Evolutionary conservation across 495 filamentous ascomycete genomes (phyloP), one percentile per base, ranked within the genome.

Genomic region (Talaromyces nanjingensis): DNA sequence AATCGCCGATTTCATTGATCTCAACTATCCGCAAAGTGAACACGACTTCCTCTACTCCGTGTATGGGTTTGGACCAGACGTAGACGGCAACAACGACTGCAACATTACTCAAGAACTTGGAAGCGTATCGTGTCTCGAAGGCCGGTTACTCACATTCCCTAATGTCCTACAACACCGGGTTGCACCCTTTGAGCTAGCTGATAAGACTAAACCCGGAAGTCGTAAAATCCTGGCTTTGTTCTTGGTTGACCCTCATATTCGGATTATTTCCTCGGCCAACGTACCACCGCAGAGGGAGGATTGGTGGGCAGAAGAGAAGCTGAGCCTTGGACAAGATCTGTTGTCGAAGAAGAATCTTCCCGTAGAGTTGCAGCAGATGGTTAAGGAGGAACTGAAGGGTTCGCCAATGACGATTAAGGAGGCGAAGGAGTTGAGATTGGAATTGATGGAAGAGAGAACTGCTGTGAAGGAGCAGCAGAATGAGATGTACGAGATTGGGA

Each of bases 221-320:
- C 69, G 81, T 8, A 80, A 83, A 60, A 81, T 87, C 63, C 71
- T 87, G 2, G 83, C 80, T 0, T 65, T 87, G 16, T 87, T 80
- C 68, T 72, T 89, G 3, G 78, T 89, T 2, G 83, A 87, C 67
- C 85, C 85, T 0, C 59, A 76, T 47, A 63, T 67, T 14, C 76
- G 77, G 1, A 74, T 88, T 59, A 77, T 84, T 14, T 81, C 76
- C 0, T 83, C 85, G 1, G 78, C 80, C 1, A 82, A 84, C 65
- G 79, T 87, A 0, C 84, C 85, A 2, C 84, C 84, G 4, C 84
- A 81, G 62, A 68, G 77, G 34, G 65, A 77, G 12, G 66, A 73
- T 4, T 82, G 81, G 72, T 71, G 72, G 63, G 56, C 65, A 12
- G 69, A 71, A 25, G 57, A 59, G 29, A 58, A 33, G 34, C 68